Conservation (phyloP, 1,284 basidiomycete species). For the Cryptococcus neoformans region DNA sequence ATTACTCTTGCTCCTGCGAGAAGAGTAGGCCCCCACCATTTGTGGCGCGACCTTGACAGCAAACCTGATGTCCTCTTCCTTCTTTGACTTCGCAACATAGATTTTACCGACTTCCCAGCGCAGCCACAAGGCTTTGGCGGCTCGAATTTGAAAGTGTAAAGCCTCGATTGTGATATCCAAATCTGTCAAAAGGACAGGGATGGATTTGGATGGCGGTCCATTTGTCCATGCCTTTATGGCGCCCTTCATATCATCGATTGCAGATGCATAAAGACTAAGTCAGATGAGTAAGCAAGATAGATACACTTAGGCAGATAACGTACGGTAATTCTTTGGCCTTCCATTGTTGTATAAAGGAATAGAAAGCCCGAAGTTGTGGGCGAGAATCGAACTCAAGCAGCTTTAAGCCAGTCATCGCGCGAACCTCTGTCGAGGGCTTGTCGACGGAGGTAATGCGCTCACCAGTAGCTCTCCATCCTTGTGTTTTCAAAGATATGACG, state of each 20-base stretch:
- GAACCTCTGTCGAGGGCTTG: constrained; percentile 4
- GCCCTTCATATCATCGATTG: constrained; percentile 5
- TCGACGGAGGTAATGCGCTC: constrained; percentile 4
- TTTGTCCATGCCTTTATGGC: background rate
- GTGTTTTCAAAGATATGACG: constrained; percentile 7
- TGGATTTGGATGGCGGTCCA: background rate
- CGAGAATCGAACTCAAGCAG: constrained; percentile 33
- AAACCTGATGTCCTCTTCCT: constrained; percentile 21
- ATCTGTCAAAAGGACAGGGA: background rate
- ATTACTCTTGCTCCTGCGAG: constrained; percentile 15
- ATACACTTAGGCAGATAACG: constrained; percentile 6
- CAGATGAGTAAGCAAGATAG: constrained; percentile 3
- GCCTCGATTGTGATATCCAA: constrained; percentile 29
- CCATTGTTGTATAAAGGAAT: constrained; percentile 38
- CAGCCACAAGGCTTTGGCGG: constrained; percentile 39
- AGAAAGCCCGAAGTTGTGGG: constrained; percentile 35
- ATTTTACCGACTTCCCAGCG: constrained; percentile 41
- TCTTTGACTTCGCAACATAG: constrained; percentile 9
- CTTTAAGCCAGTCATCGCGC: constrained; percentile 12
- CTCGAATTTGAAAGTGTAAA: constrained; percentile 27
- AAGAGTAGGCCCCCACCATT: constrained; percentile 35
- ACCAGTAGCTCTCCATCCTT: background rate
- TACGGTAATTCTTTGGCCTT: constrained; percentile 29
- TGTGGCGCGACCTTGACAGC: constrained; percentile 35
- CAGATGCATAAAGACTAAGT: constrained; percentile 20